Evolutionary conservation across 306 rosid species (phyloP).

Genomic region (Prunus dulcis): DNA sequence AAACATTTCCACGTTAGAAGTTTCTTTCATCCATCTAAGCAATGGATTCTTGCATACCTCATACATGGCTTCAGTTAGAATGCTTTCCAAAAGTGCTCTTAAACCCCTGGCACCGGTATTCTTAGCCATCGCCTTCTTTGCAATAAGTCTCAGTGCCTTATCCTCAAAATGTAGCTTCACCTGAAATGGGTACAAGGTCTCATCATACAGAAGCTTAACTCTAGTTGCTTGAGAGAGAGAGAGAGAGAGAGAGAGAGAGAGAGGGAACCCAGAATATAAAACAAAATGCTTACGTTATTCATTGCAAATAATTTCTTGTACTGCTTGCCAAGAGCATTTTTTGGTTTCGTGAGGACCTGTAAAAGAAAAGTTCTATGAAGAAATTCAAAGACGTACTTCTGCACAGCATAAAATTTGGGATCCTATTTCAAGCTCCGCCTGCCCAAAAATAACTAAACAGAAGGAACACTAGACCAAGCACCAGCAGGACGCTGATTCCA

Average conservation of each 20-base stretch:
- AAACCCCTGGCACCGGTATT: conserved; percentile 97
- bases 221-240: background rate
- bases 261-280: background rate
- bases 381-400: background rate
- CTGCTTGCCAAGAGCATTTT: conserved; percentile 93
- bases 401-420: background rate
- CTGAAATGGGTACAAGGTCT: conserved; percentile 30
- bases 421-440: no score
- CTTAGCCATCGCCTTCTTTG: conserved; percentile 84
- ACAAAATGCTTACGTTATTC: conserved; percentile 66
- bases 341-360: conserved; percentile 90
- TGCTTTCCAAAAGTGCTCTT: conserved; percentile 77
- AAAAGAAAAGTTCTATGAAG: conserved; percentile 7
- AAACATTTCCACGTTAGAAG: background rate
- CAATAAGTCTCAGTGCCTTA: conserved; percentile 68
- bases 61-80: conserved; percentile 88
- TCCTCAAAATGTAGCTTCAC: conserved; percentile 78
- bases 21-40: background rate
- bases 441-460: background rate
- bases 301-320: conserved; percentile 86
- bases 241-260: no score
- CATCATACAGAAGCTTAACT: background rate
- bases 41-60: conserved; percentile 49
- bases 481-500: background rate
- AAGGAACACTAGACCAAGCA: background rate